Conservation (phyloP, 78 protist genomes). For the Chrysochromulina parva region DNA sequence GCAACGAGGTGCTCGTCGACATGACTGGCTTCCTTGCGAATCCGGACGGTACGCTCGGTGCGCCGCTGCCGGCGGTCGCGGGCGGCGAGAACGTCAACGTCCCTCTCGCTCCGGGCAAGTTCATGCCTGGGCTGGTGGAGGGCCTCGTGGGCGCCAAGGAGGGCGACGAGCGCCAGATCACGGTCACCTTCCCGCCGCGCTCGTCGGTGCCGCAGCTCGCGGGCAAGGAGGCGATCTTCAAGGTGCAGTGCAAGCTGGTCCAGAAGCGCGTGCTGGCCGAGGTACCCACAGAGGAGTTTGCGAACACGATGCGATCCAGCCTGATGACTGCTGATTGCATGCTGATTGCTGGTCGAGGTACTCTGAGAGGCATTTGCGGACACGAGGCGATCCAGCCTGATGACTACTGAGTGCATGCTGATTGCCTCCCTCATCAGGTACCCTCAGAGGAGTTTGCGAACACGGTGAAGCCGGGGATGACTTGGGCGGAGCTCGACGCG, state of each 20-base stretch:
- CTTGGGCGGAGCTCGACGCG: neutral
- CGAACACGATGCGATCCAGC: too few species aligned
- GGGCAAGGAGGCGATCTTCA: neutral
- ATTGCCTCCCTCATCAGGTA: too few species aligned
- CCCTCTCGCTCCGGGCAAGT: neutral
- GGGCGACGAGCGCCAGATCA: neutral
- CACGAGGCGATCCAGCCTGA: too few species aligned
- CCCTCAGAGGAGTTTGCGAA: neutral
- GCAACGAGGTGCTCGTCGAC: neutral
- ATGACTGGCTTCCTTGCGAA: neutral
- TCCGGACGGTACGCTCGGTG: neutral
- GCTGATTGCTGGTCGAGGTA: too few species aligned
- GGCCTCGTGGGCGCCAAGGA: neutral
- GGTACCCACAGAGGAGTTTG: neutral
- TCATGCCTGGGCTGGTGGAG: slow-evolving; percentile 8
- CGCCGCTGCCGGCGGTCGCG: neutral
- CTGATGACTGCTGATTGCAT: too few species aligned
- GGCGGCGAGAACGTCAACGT: neutral
- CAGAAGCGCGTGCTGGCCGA: neutral
- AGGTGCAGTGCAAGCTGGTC: neutral
- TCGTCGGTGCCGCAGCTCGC: neutral
- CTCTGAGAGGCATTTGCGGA: too few species aligned
- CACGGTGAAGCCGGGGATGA: neutral
- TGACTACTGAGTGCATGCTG: too few species aligned
- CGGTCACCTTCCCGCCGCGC: neutral